Conservation (phyloP, 768 basidiomycete genomes). For the Pleurotus cornucopiae region DNA sequence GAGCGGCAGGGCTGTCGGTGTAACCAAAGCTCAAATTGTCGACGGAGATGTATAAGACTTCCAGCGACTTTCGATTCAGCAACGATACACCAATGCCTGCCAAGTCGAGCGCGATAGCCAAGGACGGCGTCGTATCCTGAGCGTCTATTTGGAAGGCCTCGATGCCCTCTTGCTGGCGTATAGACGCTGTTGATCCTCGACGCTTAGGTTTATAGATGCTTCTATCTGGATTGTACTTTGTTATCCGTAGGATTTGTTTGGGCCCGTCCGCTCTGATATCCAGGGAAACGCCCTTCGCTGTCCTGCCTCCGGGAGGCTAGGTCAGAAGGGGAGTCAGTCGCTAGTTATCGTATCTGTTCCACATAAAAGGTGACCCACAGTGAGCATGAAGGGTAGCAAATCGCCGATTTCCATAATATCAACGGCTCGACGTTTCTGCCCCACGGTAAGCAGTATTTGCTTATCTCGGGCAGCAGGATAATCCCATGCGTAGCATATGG, state of each 20-base stretch:
- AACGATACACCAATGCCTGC: slow-evolving; percentile 92
- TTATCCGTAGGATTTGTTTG: slow-evolving; percentile 82
- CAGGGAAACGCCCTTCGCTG: slow-evolving; percentile 68
- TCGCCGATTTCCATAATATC: slow-evolving; percentile 97
- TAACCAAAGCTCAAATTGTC: slow-evolving; percentile 83
- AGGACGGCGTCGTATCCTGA: slow-evolving; percentile 62
- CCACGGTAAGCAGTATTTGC: slow-evolving; percentile 62
- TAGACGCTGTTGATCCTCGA: slow-evolving; percentile 38
- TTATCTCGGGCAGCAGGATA: slow-evolving; percentile 82
- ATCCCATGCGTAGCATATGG: slow-evolving; percentile 87
- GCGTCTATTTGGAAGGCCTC: slow-evolving; percentile 85
- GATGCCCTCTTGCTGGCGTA: slow-evolving; percentile 65
- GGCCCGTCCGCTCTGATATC: slow-evolving; percentile 90
- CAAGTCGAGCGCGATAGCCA: slow-evolving; percentile 70
- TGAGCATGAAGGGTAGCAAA: slow-evolving; percentile 84
- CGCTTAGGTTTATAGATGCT: slow-evolving; percentile 85
- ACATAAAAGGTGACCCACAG: slow-evolving; percentile 36
- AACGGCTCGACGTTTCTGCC: slow-evolving; percentile 58
- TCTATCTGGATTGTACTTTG: slow-evolving; percentile 77
- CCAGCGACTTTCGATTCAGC: slow-evolving; percentile 80
- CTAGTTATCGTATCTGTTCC: not conserved
- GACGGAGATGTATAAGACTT: slow-evolving; percentile 85
- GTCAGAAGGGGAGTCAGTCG: not conserved
- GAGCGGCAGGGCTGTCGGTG: slow-evolving; percentile 70
- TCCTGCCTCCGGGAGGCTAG: slow-evolving; percentile 30